Evolutionary conservation across 116 monocot genomes (phyloP).

Genomic region (Iris pallida): DNA sequence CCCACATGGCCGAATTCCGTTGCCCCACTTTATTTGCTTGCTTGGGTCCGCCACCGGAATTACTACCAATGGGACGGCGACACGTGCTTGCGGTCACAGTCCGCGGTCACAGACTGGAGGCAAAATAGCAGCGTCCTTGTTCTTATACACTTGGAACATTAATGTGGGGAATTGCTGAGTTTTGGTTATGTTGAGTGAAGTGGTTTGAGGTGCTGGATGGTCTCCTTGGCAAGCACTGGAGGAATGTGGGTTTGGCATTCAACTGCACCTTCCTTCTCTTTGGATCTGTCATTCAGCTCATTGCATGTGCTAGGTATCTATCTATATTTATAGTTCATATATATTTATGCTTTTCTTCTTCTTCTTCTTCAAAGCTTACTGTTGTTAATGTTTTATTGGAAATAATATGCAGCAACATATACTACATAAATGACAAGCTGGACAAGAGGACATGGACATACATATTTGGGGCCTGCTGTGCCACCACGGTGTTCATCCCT

Average conservation of each 20-base stretch:
- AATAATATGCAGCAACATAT: slow-evolving; percentile 65
- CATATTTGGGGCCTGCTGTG: slow-evolving; percentile 93
- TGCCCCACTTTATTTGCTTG: too few relatives aligned
- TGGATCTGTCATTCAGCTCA: slow-evolving; percentile 98
- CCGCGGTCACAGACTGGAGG: too few relatives aligned
- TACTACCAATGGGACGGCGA: too few relatives aligned
- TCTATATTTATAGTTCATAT: neutral
- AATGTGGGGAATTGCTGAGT: too few relatives aligned
- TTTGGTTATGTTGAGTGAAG: slow-evolving; percentile 20
- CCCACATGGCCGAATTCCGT: too few relatives aligned
- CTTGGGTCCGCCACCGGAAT: too few relatives aligned
- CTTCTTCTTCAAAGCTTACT: neutral
- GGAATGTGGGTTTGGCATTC: slow-evolving; percentile 84
- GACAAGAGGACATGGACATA: slow-evolving; percentile 99
- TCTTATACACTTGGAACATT: too few relatives aligned
- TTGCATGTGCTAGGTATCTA: slow-evolving; percentile 81
- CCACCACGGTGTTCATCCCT: slow-evolving; percentile 95
- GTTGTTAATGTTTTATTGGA: neutral
- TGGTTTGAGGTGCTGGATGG: slow-evolving; percentile 98
- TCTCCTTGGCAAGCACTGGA: slow-evolving; percentile 90
- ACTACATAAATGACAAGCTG: slow-evolving; percentile 88
- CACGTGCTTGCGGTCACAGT: too few relatives aligned
- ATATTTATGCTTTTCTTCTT: neutral
- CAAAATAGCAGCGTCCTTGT: too few relatives aligned
- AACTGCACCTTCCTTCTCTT: slow-evolving; percentile 98